Evolutionary conservation across 352 stramenopile species (phyloP).

Genomic region (Pythium aphanidermatum): DNA sequence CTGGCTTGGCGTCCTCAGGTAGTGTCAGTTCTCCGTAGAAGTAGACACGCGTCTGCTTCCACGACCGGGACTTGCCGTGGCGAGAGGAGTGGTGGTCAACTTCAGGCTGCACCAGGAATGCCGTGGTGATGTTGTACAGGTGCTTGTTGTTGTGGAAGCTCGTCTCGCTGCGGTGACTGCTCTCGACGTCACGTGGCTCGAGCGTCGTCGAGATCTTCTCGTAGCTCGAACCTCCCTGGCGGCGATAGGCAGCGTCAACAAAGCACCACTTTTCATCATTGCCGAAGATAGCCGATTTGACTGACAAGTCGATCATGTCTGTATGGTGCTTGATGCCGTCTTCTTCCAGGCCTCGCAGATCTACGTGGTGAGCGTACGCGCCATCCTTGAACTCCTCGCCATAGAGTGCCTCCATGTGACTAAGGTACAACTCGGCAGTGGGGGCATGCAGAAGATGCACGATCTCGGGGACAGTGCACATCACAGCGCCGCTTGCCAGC

Average conservation of each 20-base stretch:
- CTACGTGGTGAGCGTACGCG: conserved; percentile 16
- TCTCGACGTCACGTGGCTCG: conserved; percentile 6
- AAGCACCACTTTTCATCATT: conserved; percentile 23
- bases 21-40: conserved; percentile 18
- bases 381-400: conserved; percentile 20
- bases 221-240: conserved; percentile 10
- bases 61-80: conserved; percentile 1
- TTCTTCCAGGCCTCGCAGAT: conserved; percentile 4
- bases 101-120: conserved; percentile 12
- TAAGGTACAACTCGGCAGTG: conserved; percentile 5
- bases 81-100: too few relatives aligned
- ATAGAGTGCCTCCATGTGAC: conserved; percentile 18
- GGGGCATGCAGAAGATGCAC: conserved; percentile 9
- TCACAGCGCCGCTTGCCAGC: conserved; percentile 10
- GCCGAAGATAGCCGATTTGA: conserved; percentile 19
- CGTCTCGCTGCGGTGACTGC: conserved; percentile 5
- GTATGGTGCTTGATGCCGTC: not conserved
- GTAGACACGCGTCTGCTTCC: conserved; percentile 17
- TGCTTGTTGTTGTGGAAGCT: conserved; percentile 5
- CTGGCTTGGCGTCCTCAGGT: not conserved
- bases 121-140: conserved; percentile 15
- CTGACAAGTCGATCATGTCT: conserved; percentile 13
- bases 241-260: conserved; percentile 11
- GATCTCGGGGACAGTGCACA: conserved; percentile 17
- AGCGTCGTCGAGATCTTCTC: conserved; percentile 23